These are phyloP conservation scores for Lachnellula cervina DNA, from an alignment of 2,329 filamentous ascomycete genomes.

Conservation along the genomic window DNA sequence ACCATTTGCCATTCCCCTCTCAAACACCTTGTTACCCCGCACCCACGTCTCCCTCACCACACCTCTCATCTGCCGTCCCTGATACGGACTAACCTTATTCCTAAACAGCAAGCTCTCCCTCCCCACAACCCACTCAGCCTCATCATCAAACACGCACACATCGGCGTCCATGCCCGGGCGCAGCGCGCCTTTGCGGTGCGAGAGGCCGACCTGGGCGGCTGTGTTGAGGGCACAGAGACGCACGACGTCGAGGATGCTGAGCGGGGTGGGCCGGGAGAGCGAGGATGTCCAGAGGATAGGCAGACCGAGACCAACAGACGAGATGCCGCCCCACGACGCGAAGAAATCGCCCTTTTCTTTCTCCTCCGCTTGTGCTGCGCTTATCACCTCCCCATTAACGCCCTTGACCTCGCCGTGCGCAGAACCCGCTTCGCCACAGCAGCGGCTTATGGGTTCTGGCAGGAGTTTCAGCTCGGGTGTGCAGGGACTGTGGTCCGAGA, in stretches of 20 bases:
- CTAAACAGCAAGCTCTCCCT: constrained; percentile 73
- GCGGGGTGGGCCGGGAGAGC: constrained; percentile 31
- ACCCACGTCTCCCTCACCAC: constrained; percentile 33
- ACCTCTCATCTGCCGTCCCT: constrained; percentile 62
- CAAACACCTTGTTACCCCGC: constrained; percentile 29
- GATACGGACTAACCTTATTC: constrained; percentile 33
- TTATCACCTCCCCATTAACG: constrained; percentile 24
- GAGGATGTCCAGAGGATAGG: constrained; percentile 69
- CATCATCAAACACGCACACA: constrained; percentile 86
- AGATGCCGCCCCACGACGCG: constrained; percentile 93
- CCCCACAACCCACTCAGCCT: constrained; percentile 68
- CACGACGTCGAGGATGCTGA: constrained; percentile 68
- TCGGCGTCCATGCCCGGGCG: constrained; percentile 82
- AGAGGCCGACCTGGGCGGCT: constrained; percentile 79
- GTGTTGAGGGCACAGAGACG: constrained; percentile 83
- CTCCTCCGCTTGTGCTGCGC: constrained; percentile 34
- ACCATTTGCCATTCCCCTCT: constrained; percentile 20
- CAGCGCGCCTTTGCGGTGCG: constrained; percentile 76
- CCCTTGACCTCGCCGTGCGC: constrained; percentile 13
- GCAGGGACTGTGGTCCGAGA: constrained; percentile 94
- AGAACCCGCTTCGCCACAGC: constrained; percentile 26
- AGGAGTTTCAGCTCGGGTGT: constrained; percentile 91
- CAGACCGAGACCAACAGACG: constrained; percentile 85
- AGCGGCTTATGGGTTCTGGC: constrained; percentile 53
- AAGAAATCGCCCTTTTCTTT: constrained; percentile 76